These are phyloP conservation scores for Neoboletus magnificus DNA, from an alignment of 768 basidiomycete genomes.

Conservation along the genomic window DNA sequence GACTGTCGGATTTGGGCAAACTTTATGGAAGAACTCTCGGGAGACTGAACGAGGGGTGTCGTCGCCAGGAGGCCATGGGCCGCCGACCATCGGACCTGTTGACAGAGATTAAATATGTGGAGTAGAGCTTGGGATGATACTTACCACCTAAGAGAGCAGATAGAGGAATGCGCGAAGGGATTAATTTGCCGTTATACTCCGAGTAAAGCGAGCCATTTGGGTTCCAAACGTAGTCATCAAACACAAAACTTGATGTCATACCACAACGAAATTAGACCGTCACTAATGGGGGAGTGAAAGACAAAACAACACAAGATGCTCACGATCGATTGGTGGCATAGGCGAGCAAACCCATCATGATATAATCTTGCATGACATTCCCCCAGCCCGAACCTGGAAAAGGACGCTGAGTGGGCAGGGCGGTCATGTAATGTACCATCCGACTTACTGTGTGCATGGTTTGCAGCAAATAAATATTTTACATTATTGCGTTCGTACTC, in stretches of 20 bases:
- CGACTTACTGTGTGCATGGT: conserved; percentile 40
- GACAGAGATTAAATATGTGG: not conserved
- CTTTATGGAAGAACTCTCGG: conserved; percentile 36
- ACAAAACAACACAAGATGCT: not conserved
- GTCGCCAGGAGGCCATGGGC: conserved; percentile 32
- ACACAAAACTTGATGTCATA: conserved; percentile 35
- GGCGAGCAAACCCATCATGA: conserved; percentile 36
- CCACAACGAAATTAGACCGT: conserved; percentile 1
- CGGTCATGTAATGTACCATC: not conserved
- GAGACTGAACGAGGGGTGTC: conserved; percentile 35
- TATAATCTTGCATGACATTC: conserved; percentile 40
- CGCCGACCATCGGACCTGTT: conserved; percentile 43
- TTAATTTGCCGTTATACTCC: conserved; percentile 33
- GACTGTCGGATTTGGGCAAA: conserved; percentile 38
- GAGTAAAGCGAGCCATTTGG: conserved; percentile 34
- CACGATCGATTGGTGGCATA: conserved; percentile 36
- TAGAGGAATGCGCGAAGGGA: conserved; percentile 42
- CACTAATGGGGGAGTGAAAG: not conserved
- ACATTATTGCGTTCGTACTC: conserved; percentile 32
- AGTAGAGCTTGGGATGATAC: not conserved
- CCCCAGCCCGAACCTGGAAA: conserved; percentile 38
- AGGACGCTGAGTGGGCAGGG: not conserved
- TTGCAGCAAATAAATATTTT: conserved; percentile 47
- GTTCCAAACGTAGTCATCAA: conserved; percentile 44
- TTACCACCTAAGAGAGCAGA: conserved; percentile 39